Conservation (phyloP, 2,329 filamentous ascomycete species). For the Colletotrichum ledebouriae region DNA sequence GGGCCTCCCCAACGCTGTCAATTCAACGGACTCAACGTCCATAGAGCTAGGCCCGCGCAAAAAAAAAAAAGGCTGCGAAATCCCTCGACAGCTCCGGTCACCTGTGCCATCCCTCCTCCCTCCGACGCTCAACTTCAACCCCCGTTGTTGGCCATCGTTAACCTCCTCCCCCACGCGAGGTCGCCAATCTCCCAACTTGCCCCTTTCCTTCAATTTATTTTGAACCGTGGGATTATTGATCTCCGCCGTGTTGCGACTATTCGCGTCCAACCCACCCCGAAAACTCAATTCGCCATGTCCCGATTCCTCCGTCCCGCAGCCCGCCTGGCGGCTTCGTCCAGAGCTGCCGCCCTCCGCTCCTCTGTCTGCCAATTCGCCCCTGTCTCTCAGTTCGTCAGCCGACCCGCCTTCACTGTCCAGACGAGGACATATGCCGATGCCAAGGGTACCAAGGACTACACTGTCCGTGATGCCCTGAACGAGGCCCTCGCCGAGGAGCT, state of each 20-base stretch:
- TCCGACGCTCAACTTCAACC: conserved; percentile 38
- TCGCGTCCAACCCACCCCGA: conserved; percentile 23
- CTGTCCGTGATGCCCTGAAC: conserved; percentile 96
- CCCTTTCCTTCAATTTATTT: not conserved
- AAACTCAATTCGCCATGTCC: conserved; percentile 56
- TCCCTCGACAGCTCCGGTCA: conserved; percentile 44
- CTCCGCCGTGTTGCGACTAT: conserved; percentile 26
- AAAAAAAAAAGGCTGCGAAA: conserved; percentile 42
- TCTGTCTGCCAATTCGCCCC: conserved; percentile 51
- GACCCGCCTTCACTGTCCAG: conserved; percentile 58
- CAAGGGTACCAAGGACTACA: conserved; percentile 86
- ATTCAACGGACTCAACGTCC: conserved; percentile 45
- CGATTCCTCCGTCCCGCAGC: conserved; percentile 65
- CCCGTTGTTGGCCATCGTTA: conserved; percentile 41
- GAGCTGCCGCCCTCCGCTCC: conserved; percentile 52
- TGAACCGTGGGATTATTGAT: conserved; percentile 12
- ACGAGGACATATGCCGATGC: conserved; percentile 68
- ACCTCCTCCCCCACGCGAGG: conserved; percentile 30
- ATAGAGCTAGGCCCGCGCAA: conserved; percentile 38
- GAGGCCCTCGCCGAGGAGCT: conserved; percentile 98
- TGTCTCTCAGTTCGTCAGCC: conserved; percentile 53
- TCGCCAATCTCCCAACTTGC: conserved; percentile 14
- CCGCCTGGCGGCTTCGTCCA: conserved; percentile 61
- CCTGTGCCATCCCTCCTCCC: conserved; percentile 39
- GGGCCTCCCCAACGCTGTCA: conserved; percentile 43